phyloP scores from a whole-genome alignment of 1,139 yeast genomes.

The Candida dubliniensis region DNA sequence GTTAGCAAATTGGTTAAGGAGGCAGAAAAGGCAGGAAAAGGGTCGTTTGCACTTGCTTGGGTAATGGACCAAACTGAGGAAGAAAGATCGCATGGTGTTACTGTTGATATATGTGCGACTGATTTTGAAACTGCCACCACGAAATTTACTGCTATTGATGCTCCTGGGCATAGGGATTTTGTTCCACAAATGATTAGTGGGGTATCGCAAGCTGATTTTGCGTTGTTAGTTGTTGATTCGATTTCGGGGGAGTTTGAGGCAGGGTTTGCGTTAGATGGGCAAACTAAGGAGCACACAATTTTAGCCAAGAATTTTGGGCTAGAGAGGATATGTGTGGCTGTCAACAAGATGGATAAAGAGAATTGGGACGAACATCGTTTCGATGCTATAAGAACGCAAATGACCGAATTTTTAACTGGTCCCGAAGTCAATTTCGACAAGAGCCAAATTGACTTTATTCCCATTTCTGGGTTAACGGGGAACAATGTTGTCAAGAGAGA shows the following conservation, averaged over 20 bases:
- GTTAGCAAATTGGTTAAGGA: conserved; percentile 78
- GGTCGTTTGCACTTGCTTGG: conserved; percentile 97
- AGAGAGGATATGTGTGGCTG: conserved; percentile 69
- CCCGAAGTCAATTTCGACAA: conserved; percentile 59
- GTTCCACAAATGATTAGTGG: conserved; percentile 58
- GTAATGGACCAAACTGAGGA: conserved; percentile 93
- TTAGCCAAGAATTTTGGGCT: conserved; percentile 84
- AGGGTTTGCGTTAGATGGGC: conserved; percentile 86
- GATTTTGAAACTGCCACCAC: conserved; percentile 68
- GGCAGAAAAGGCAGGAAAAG: conserved; percentile 80
- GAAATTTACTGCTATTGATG: conserved; percentile 86
- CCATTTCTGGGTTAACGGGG: conserved; percentile 85
- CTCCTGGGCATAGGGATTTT: conserved; percentile 67
- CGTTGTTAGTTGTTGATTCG: conserved; percentile 74
- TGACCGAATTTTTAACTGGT: conserved; percentile 55
- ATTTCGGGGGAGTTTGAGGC: conserved; percentile 85
- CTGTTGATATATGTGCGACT: conserved; percentile 88
- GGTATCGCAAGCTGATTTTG: conserved; percentile 62
- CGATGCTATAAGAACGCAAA: conserved; percentile 56
- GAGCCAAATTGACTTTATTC: conserved; percentile 63
- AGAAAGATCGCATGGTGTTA: conserved; percentile 88
- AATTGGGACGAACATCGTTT: conserved; percentile 71
- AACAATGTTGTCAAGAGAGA: conserved; percentile 65
- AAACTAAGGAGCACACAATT: conserved; percentile 89
- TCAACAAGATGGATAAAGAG: conserved; percentile 83